Evolutionary conservation across 495 filamentous ascomycete species (phyloP).

Genomic region (Wilcoxina mikolae): DNA sequence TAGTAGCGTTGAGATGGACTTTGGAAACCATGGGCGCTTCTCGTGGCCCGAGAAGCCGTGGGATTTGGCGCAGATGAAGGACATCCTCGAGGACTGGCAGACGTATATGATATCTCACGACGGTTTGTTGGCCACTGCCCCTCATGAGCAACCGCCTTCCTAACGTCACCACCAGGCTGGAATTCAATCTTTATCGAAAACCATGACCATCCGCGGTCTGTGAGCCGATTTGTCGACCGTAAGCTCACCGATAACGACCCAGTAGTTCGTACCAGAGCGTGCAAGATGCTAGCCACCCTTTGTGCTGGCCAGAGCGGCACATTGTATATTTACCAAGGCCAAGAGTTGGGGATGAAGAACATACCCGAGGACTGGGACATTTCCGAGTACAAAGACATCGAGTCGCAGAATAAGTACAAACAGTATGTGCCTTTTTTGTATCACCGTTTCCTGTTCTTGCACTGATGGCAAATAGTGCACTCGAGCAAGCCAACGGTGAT

Average conservation of each 20-base stretch:
- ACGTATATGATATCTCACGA: constrained; percentile 51
- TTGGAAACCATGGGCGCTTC: background rate
- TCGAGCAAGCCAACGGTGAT: constrained; percentile 5
- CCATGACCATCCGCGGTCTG: constrained; percentile 52
- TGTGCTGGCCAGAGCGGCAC: constrained; percentile 49
- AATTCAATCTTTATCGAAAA: constrained; percentile 60
- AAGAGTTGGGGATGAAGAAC: constrained; percentile 65
- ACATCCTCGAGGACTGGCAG: constrained; percentile 49
- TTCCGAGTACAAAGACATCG: constrained; percentile 57
- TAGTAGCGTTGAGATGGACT: constrained; percentile 8
- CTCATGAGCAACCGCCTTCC: background rate
- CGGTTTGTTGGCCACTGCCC: constrained; percentile 24
- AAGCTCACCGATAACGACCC: constrained; percentile 34
- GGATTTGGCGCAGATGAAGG: constrained; percentile 43
- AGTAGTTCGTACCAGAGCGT: constrained; percentile 34
- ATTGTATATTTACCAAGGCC: constrained; percentile 60
- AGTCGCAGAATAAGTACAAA: constrained; percentile 41
- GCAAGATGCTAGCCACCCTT: constrained; percentile 51
- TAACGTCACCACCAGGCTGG: constrained; percentile 32
- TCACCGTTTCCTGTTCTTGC: background rate
- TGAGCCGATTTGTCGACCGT: constrained; percentile 41
- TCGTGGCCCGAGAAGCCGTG: constrained; percentile 22
- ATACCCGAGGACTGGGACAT: constrained; percentile 49
- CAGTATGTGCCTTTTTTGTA: constrained; percentile 29
- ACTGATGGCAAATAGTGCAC: background rate